These are phyloP conservation scores for Beauveria sp. DNA, from an alignment of 2,329 filamentous ascomycete species.

Conservation along the genomic window DNA sequence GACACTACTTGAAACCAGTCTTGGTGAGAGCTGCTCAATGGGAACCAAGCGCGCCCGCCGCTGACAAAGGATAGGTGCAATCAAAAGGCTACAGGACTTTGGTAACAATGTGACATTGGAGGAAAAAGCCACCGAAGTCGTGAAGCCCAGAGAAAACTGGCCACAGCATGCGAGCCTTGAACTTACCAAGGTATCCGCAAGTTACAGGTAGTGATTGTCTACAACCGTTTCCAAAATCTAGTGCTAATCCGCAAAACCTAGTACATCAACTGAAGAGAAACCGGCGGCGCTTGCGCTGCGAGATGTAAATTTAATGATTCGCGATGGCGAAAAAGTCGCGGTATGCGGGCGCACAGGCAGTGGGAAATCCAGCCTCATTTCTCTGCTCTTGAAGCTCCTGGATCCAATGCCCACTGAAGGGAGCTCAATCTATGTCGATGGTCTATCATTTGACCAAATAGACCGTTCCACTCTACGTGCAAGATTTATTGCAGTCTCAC, in stretches of 20 bases:
- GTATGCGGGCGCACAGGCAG: conserved; percentile 7
- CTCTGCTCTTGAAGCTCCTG: conserved; percentile 3
- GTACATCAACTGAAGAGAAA: too few species aligned
- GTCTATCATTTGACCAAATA: neutral
- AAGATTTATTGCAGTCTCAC: conserved; percentile 13
- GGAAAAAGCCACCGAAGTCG: conserved; percentile 6
- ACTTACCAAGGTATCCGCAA: conserved; percentile 16
- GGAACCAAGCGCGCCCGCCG: too few species aligned
- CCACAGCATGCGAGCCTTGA: conserved; percentile 15
- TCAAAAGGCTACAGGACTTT: conserved; percentile 16
- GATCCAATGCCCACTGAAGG: neutral
- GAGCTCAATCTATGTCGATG: too few species aligned
- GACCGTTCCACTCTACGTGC: conserved; percentile 9
- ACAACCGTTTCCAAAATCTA: too few species aligned
- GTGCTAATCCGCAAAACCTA: too few species aligned
- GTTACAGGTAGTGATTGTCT: neutral
- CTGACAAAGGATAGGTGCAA: too few species aligned
- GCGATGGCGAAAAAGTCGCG: conserved; percentile 17
- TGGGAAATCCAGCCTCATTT: conserved; percentile 6
- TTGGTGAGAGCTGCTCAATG: too few species aligned
- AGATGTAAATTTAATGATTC: conserved; percentile 20
- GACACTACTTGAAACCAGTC: too few species aligned
- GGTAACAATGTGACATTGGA: conserved; percentile 13
- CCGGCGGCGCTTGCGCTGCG: too few species aligned
- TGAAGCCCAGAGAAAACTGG: conserved; percentile 14